Percentiles rank a stretch among this genome's conserved stretches.
phyloP scores from a whole-genome alignment of 768 basidiomycete genomes.

The Artomyces pyxidatus region DNA sequence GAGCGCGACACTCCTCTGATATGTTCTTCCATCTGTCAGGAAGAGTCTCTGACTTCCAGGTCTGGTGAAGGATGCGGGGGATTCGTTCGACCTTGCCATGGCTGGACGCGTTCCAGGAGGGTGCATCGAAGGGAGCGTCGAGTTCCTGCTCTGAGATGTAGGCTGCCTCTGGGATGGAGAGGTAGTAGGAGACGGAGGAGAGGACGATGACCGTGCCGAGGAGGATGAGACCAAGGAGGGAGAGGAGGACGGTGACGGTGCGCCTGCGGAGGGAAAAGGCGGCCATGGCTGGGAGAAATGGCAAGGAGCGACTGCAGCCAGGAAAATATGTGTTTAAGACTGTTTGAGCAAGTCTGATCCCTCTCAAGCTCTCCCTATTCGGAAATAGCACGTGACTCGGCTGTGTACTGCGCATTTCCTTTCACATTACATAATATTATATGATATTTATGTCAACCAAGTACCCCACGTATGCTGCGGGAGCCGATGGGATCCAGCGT shows the following conservation, averaged over 20 bases:
- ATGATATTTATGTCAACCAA: too few species aligned
- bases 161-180: slow-evolving; percentile 69
- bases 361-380: neutral
- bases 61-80: slow-evolving; percentile 94
- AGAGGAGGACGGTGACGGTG: slow-evolving; percentile 37
- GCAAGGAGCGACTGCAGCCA: slow-evolving; percentile 13
- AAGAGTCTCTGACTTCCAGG: slow-evolving; percentile 89
- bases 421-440: neutral
- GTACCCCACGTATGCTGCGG: neutral
- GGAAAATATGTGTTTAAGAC: slow-evolving; percentile 10
- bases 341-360: neutral
- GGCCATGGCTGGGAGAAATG: slow-evolving; percentile 15
- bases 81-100: slow-evolving; percentile 64
- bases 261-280: slow-evolving; percentile 30
- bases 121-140: slow-evolving; percentile 42
- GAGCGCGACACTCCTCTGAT: slow-evolving; percentile 77
- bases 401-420: neutral
- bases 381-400: neutral
- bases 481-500: neutral
- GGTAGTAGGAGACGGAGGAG: slow-evolving; percentile 85
- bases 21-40: slow-evolving; percentile 75
- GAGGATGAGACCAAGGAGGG: slow-evolving; percentile 67
- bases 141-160: slow-evolving; percentile 79
- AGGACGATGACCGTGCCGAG: slow-evolving; percentile 87
- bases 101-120: slow-evolving; percentile 56